Evolutionary conservation across 1,139 yeast genomes (phyloP), one percentile per base, ranked within the genome.

Genomic region (Kodamaea plutei): DNA sequence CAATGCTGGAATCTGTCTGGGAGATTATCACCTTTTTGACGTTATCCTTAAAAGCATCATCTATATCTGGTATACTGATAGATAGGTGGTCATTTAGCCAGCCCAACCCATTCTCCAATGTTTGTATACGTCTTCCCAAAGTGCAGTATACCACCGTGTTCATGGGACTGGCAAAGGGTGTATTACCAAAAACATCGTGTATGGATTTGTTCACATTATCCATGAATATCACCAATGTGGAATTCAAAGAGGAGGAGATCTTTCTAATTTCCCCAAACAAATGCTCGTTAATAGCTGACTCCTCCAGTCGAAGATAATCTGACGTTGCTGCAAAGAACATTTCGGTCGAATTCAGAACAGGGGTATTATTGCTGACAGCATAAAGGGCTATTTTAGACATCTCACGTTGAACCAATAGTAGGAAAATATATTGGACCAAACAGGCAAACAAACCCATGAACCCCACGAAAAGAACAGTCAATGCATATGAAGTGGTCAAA

Each of bases 11-110:
- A 9, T 25, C 23, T 4, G 28, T 23, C 13, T 26, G 32, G 10
- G 26, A 19, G 3, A 25, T 17, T 8, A 15, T 26, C 8, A 41
- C 15, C 4, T 25, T 24, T 6, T 11, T 23, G 8, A 37, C 17
- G 11, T 37, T 26, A 3, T 25, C 12, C n/a, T 31, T 29, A 4
- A 38, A 15, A 8, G 24, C 18, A 4, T 21, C 24, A 11, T 28
- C 32, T 5, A 43, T 29, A 2, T 10, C 47, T 0, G 96, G 96
- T 1, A 89, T 50, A 0, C 60, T 41, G 2, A 89, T 58, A 10
- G 73, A 63, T 3, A 89, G 69, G 41, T 84, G 67, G 20, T 78
- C 62, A 44, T 82, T 69, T 2, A 89, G 60, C 97, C 97, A 91
- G 1, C 79, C 70, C 32, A 89, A 54, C 0, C 95, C 97, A 15